Percentiles rank a stretch among this genome's conserved stretches.
Conservation (phyloP, 306 rosid species). For the Argentina anserina region DNA sequence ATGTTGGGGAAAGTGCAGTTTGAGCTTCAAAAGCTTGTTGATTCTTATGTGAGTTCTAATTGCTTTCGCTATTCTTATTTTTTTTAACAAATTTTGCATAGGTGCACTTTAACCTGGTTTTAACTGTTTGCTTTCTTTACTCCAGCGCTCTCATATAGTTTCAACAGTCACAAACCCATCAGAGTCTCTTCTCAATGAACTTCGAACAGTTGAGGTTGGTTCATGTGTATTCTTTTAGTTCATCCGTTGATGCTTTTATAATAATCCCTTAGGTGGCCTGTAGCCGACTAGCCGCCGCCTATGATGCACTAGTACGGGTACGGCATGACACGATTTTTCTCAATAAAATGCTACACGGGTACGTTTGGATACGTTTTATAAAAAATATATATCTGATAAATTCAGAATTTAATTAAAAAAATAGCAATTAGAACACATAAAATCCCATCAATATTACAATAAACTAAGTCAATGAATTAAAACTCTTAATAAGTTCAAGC, state of each 20-base stretch:
- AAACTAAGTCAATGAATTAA: too few species aligned
- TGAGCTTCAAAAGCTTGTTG: conserved; percentile 80
- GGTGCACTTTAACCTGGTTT: conserved; percentile 13
- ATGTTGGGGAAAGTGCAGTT: conserved; percentile 70
- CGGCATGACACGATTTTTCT: too few species aligned
- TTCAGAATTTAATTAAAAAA: too few species aligned
- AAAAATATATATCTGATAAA: too few species aligned
- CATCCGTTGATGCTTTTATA: not conserved
- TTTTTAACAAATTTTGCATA: not conserved
- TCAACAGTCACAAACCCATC: conserved; percentile 79
- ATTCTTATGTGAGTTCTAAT: conserved; percentile 65
- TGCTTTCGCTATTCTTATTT: conserved; percentile 12
- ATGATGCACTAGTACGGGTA: too few species aligned
- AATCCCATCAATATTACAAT: too few species aligned
- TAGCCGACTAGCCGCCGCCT: too few species aligned
- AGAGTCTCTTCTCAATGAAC: conserved; percentile 87
- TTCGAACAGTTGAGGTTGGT: conserved; percentile 86
- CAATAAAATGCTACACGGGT: too few species aligned
- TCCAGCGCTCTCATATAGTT: conserved; percentile 73
- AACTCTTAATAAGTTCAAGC: too few species aligned
- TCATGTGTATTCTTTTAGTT: conserved; percentile 13
- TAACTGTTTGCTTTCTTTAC: conserved; percentile 31
- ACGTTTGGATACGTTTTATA: too few species aligned
- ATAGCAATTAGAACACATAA: too few species aligned
- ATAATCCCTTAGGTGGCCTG: not conserved